phyloP scores from a whole-genome alignment of 1,284 basidiomycete species.

The Coniferiporia sulphurascens region DNA sequence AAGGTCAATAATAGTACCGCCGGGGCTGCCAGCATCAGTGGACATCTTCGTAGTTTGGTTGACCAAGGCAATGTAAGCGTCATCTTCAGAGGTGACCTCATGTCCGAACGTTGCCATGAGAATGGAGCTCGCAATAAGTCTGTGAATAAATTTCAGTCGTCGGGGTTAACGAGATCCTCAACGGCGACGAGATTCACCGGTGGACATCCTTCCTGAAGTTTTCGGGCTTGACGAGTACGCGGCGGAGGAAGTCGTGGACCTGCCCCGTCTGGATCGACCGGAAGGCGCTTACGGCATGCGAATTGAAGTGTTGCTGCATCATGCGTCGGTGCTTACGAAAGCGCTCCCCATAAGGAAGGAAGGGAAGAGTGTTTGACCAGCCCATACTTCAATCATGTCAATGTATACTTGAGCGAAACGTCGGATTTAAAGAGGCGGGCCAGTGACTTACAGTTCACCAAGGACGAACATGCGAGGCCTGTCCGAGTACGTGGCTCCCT shows the following conservation, averaged over 20 bases:
- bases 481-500: constrained; percentile 36
- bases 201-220: constrained; percentile 24
- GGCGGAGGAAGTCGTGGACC: constrained; percentile 24
- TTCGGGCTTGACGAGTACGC: constrained; percentile 23
- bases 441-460: constrained; percentile 26
- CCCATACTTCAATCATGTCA: constrained; percentile 20
- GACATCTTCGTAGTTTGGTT: constrained; percentile 10
- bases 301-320: constrained; percentile 27
- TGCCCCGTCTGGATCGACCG: constrained; percentile 25
- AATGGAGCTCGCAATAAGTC: constrained; percentile 12
- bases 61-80: constrained; percentile 11
- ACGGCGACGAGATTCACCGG: constrained; percentile 18
- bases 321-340: constrained; percentile 30
- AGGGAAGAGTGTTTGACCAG: constrained; percentile 25
- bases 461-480: constrained; percentile 28
- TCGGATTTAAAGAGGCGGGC: background rate
- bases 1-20: constrained; percentile 13
- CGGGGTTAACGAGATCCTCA: background rate
- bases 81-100: constrained; percentile 8
- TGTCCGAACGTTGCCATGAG: constrained; percentile 17
- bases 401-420: background rate
- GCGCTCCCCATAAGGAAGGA: constrained; percentile 26
- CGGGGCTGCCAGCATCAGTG: constrained; percentile 8
- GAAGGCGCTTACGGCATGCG: constrained; percentile 23
- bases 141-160: background rate